Percentiles rank a stretch among this genome's conserved stretches.
phyloP scores from a whole-genome alignment of 163 green algal species.

The Prototheca cutis region DNA sequence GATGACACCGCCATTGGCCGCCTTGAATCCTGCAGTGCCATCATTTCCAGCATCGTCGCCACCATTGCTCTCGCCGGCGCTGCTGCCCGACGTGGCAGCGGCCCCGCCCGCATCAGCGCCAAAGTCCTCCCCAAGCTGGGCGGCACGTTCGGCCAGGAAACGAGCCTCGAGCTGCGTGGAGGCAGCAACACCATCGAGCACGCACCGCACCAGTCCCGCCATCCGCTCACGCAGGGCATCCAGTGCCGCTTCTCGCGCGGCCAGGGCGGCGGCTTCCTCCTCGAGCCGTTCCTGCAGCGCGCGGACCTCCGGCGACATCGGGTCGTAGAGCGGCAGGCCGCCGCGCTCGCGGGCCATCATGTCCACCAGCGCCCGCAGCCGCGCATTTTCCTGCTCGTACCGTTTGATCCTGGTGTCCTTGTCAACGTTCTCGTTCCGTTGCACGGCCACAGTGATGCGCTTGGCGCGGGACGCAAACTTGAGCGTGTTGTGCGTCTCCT shows the following conservation, averaged over 20 bases:
- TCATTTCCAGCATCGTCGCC: too few relatives aligned
- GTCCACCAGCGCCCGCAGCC: conserved; percentile 69
- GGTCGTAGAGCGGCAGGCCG: conserved; percentile 25
- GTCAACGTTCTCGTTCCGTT: conserved; percentile 80
- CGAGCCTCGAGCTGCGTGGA: conserved; percentile 15
- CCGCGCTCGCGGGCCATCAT: conserved; percentile 27
- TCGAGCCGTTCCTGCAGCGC: conserved; percentile 42
- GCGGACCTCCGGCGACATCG: conserved; percentile 27
- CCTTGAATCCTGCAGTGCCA: too few relatives aligned
- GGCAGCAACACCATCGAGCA: conserved; percentile 36
- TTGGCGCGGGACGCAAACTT: conserved; percentile 89
- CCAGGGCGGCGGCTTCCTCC: conserved; percentile 45
- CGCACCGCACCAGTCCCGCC: conserved; percentile 45
- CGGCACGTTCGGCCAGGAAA: too few relatives aligned
- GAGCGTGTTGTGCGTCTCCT: conserved; percentile 96
- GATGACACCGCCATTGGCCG: too few relatives aligned
- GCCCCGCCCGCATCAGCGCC: too few relatives aligned
- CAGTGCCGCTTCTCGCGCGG: conserved; percentile 36
- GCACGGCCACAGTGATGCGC: conserved; percentile 48
- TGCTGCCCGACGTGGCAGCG: too few relatives aligned
- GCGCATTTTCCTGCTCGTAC: conserved; percentile 73
- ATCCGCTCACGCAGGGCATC: conserved; percentile 40
- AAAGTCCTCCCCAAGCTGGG: too few relatives aligned
- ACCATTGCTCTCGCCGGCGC: too few relatives aligned
- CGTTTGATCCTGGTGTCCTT: conserved; percentile 64